Evolutionary conservation across 2,329 filamentous ascomycete genomes (phyloP).

Genomic region (Alternaria sp.): DNA sequence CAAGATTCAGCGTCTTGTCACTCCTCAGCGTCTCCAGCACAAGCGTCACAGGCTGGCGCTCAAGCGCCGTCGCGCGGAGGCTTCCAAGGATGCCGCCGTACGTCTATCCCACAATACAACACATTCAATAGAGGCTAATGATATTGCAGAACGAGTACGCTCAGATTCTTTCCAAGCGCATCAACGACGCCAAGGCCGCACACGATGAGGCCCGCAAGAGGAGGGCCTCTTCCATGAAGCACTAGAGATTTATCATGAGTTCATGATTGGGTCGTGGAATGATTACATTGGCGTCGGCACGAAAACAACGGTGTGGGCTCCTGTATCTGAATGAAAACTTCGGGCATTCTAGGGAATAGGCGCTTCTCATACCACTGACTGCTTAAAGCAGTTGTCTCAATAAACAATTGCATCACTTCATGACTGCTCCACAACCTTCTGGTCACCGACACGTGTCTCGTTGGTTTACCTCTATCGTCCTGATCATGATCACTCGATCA

Average conservation of each 20-base stretch:
- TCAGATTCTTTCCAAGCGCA: conserved; percentile 94
- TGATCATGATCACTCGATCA: not conserved
- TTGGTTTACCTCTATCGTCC: not conserved
- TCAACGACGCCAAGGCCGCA: conserved; percentile 92
- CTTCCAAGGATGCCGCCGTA: conserved; percentile 99
- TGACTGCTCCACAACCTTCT: conserved; percentile 14
- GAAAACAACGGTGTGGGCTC: conserved; percentile 46
- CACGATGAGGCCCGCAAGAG: conserved; percentile 96
- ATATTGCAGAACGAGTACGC: conserved; percentile 91
- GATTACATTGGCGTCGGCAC: conserved; percentile 51
- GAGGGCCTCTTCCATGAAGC: conserved; percentile 78
- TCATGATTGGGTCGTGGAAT: conserved; percentile 47
- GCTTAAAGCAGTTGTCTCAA: conserved; percentile 49
- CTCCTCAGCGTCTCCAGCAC: conserved; percentile 99
- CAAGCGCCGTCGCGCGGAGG: conserved; percentile 97
- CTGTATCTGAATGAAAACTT: conserved; percentile 46
- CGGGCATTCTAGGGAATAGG: conserved; percentile 47
- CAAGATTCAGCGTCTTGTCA: conserved; percentile 99
- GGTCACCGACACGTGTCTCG: not conserved
- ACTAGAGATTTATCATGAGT: conserved; percentile 47
- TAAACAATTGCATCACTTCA: conserved; percentile 51
- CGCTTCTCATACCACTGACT: conserved; percentile 49
- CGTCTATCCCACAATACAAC: conserved; percentile 46
- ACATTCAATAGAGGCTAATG: conserved; percentile 19
- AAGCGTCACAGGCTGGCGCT: conserved; percentile 98